Evolutionary conservation across 78 protist genomes (phyloP), one percentile per base, ranked within the genome.

Genomic region (Diacronema lutheri): DNA sequence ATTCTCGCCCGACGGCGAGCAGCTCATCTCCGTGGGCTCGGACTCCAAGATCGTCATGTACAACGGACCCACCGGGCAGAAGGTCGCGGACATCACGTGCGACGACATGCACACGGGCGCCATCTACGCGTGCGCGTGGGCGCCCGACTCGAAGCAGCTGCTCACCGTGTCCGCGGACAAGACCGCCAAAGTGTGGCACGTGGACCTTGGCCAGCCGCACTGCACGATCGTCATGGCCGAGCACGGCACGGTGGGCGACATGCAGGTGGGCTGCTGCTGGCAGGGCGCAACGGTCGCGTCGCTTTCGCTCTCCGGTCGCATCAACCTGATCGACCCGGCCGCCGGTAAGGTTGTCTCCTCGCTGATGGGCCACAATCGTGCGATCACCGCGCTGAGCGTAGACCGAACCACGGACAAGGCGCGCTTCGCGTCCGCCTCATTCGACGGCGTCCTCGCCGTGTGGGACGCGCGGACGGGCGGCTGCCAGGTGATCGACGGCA

Each of bases 61-160:
- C 83, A 97, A 97, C 87, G 99, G 98, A 44, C 92, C 93, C 89
- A 90, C 95, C 7, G 99, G 98, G 33, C 93, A 88, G 55, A 58
- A 69, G 68, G 23, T 84, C 37, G 90, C 73, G 26, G 92, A 91
- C 62, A 2, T 72, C 74, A 10, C 88, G 19, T 5, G 35, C 78
- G 6, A 0, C 35, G 44, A 44, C 35, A 38, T 21, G 50, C 76
- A 68, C n/a, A 21, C 35, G 40, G 96, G 95, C 73, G 85, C 94
- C 72, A 91, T 94, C 85, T 86, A 79, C 88, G 10, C 90, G 29
- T 66, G 37, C 56, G 19, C 79, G 13, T 94, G 95, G 95, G 38
- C 85, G 20, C 56, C 91, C 6, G 96, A 61, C 29, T 0, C 76
- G 90, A 35, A 33, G 29, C 89, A 83, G 78, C 20, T 96, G 79